Conservation (phyloP, 139 green algal species). For the Volvox africanus region DNA sequence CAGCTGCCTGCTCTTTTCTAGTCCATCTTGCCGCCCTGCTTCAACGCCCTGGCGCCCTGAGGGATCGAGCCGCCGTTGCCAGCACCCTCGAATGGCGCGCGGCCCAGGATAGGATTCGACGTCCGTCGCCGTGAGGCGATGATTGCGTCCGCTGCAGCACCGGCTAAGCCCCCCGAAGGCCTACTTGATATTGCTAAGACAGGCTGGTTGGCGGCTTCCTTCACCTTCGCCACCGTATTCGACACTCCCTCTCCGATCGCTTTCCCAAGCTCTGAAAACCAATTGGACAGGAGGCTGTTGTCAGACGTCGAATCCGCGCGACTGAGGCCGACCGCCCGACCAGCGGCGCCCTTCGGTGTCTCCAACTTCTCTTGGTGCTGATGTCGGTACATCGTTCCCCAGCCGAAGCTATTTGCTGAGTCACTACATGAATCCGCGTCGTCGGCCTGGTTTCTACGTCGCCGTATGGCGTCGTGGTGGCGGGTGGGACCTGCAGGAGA, state of each 20-base stretch:
- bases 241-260: slow-evolving; percentile 36
- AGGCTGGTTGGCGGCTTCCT: slow-evolving; percentile 44
- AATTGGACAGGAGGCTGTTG: neutral
- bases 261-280: slow-evolving; percentile 35
- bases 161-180: neutral
- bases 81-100: slow-evolving; percentile 21
- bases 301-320: slow-evolving; percentile 1
- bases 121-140: neutral
- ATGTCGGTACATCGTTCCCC: neutral
- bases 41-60: neutral
- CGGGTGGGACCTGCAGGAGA: slow-evolving; percentile 18
- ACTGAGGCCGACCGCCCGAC: neutral
- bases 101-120: neutral
- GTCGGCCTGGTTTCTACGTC: slow-evolving; percentile 8
- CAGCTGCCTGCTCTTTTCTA: neutral
- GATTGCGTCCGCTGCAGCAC: slow-evolving; percentile 20
- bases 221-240: slow-evolving; percentile 33
- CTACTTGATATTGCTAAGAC: neutral
- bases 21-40: slow-evolving; percentile 35
- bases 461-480: slow-evolving; percentile 6
- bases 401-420: slow-evolving; percentile 14
- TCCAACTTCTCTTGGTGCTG: neutral
- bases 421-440: slow-evolving; percentile 20
- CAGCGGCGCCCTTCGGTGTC: neutral
- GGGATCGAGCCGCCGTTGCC: neutral